Evolutionary conservation across 768 basidiomycete species (phyloP).

Genomic region (Mrakia gelida): DNA sequence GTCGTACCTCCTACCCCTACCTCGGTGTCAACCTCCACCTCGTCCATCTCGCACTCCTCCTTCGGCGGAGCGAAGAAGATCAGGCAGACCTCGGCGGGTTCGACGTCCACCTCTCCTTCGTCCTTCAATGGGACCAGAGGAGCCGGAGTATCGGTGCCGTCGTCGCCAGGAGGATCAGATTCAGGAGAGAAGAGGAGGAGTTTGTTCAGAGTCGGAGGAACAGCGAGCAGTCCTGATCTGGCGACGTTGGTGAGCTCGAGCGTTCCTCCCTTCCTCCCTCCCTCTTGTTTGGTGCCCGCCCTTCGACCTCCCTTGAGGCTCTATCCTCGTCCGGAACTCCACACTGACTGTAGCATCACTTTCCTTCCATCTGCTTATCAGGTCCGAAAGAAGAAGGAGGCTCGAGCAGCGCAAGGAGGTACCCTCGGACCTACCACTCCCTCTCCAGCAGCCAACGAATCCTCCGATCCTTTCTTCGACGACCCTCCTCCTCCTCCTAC

Average conservation of each 20-base stretch:
- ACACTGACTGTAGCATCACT: background rate
- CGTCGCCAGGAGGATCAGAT: background rate
- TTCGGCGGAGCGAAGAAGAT: background rate
- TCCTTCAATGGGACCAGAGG: background rate
- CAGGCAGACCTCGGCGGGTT: background rate
- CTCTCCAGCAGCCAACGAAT: background rate
- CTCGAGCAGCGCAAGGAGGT: background rate
- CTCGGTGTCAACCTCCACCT: background rate
- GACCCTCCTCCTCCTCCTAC: background rate
- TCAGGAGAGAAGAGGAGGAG: background rate
- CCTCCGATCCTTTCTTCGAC: background rate
- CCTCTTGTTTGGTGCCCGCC: too few species aligned
- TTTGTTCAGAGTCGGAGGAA: background rate
- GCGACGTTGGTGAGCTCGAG: slow-evolving; percentile 20
- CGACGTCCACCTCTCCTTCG: background rate
- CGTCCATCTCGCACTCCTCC: background rate
- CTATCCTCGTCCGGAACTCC: background rate
- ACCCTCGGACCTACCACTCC: background rate
- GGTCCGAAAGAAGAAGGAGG: slow-evolving; percentile 15
- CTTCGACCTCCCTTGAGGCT: background rate
- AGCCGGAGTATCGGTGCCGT: background rate
- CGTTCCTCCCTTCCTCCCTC: background rate
- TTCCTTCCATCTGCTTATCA: background rate
- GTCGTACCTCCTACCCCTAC: slow-evolving; percentile 17
- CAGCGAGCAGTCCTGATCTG: slow-evolving; percentile 21